Conservation (phyloP, 2,329 filamentous ascomycete species). For the Arthrobotrys entomopaga region DNA sequence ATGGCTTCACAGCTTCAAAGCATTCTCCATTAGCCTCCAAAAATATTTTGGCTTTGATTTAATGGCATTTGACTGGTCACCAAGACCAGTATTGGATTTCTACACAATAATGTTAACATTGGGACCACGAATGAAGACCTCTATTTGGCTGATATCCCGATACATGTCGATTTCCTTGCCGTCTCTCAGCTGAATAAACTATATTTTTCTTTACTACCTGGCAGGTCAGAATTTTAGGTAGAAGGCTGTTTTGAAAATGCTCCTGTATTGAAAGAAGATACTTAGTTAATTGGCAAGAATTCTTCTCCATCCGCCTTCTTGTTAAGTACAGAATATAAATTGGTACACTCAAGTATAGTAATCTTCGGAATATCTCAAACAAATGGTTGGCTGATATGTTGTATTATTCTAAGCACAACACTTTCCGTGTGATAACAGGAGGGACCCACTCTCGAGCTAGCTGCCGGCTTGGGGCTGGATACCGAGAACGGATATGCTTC, state of each 20-base stretch:
- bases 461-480: background rate
- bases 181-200: no score
- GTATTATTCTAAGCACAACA: conserved; percentile 1
- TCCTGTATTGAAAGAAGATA: no score
- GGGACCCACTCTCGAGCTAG: background rate
- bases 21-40: background rate
- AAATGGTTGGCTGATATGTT: background rate
- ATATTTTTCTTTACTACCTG: no score
- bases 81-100: no score
- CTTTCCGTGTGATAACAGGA: background rate
- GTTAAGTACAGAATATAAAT: background rate
- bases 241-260: no score
- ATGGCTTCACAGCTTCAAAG: background rate
- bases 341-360: background rate
- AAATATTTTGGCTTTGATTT: conserved; percentile 21
- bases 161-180: no score
- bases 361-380: background rate
- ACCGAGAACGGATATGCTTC: background rate
- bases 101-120: background rate
- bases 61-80: no score
- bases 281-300: no score
- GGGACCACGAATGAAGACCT: background rate
- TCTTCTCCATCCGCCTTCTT: no score
- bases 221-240: no score
- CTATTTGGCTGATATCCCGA: no score